A percentile compares a stretch with the other conserved stretches of the same genome.
Evolutionary conservation across 805 yeast species (phyloP).

Genomic region (Brettanomyces sp.): DNA sequence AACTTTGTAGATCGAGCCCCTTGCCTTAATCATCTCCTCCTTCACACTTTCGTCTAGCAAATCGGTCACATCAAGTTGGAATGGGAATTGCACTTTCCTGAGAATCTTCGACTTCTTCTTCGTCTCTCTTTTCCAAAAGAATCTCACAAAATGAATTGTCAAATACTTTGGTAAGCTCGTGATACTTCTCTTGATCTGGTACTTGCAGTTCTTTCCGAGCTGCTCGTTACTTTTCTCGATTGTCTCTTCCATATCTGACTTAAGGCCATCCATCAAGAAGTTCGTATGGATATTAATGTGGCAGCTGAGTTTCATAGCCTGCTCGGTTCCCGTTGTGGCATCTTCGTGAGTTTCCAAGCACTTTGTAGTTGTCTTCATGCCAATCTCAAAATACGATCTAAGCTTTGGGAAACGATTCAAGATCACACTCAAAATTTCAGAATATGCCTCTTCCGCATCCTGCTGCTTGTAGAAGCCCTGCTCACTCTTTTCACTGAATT

Average conservation of each 20-base stretch:
- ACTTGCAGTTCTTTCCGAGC: constrained; percentile 62
- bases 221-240: constrained; percentile 70
- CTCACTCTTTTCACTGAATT: constrained; percentile 72
- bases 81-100: constrained; percentile 91
- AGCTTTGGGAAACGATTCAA: constrained; percentile 39
- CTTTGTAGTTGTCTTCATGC: constrained; percentile 52
- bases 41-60: constrained; percentile 73
- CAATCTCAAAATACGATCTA: constrained; percentile 53
- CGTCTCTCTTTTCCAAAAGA: constrained; percentile 92
- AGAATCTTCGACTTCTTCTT: constrained; percentile 86
- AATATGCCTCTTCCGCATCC: constrained; percentile 95
- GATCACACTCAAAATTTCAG: constrained; percentile 61
- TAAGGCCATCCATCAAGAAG: constrained; percentile 77
- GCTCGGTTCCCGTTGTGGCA: constrained; percentile 37
- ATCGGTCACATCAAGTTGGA: constrained; percentile 82
- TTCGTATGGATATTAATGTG: constrained; percentile 82
- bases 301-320: constrained; percentile 70
- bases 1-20: constrained; percentile 70
- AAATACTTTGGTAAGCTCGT: constrained; percentile 78
- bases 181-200: constrained; percentile 51
- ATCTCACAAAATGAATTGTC: constrained; percentile 87
- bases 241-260: constrained; percentile 63
- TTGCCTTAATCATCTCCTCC: constrained; percentile 52
- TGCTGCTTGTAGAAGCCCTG: constrained; percentile 82
- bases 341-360: constrained; percentile 48